Base-by-base conservation (phyloP, 345 rosid species). In the Alliaria petiolata region DNA sequence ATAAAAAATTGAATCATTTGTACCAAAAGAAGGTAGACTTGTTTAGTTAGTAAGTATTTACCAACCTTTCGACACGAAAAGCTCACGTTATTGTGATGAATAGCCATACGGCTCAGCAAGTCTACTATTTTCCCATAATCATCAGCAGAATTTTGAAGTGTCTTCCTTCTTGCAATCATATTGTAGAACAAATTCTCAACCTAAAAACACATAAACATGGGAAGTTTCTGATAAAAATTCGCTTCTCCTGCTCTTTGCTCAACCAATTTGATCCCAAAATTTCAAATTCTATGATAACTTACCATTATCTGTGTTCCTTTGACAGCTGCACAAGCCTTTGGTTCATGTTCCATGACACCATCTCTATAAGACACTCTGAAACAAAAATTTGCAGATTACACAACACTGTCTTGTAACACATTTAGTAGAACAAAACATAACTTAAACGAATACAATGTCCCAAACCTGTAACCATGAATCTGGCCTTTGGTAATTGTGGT, bases 281-380 rank as follows among this genome's bases (percentile, higher is more conserved):
- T 22, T 22, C 25, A 22, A 22, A 22, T 1, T 22, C 25, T 22
- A 35, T 28, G 22, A 70, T 3, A 56, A 45, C 6, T 13, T 70
- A 90, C 98, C 98, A 87, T 83, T 71, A 91, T 89, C 76, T 87
- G 99, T 34, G 99, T 95, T 76, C 99, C 99, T 81, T 95, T 95
- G 3, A 95, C 99, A 79, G 99, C 99, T 35, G 99, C 99, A 81
- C 99, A 95, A 0, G 96, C 85, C 83, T 89, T 95, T 28, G 99
- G 99, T 71, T 85, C 87, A 59, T 85, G 63, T 83, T 89, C 97
- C 95, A 95, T 91, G 3, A 76, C 81, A 47, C 99, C 97, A 79
- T 93, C 99, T 81, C 83, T 85, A 49, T 93, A 93, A 0, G 97
- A 89, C 46, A 86, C 91, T 83, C 96, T 93, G 75, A 50, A 50